Base-by-base conservation (phyloP, 2,329 filamentous ascomycete species). In the Bipolaris zeicola region DNA sequence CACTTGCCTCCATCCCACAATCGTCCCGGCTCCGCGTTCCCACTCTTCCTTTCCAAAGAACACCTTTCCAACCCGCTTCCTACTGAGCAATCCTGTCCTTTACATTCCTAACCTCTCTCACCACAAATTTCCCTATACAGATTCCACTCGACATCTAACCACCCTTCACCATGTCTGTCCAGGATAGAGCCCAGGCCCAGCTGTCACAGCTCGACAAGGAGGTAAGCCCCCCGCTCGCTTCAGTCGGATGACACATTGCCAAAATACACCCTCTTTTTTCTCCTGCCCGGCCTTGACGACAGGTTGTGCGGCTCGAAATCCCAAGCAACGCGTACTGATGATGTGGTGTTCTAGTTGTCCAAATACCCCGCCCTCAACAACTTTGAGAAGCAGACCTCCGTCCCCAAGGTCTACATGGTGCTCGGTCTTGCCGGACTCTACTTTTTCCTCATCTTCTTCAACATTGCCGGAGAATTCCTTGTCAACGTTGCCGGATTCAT, bases 401-500 rank as follows among this genome's bases (percentile, higher is more conserved):
- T 95, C 48, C 91, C 91, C 75, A 96, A 96, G 84, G 89, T 90
- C 72, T 95, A 96, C 77, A 89, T 87, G 65, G 84, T 90, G 73
- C 87, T 94, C 68, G 91, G 91, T 69, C 74, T 91, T 56, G 88
- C 79, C 58, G 87, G 87, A 49, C 85, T 93, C 65, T 96, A 96
- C 84, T 92, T 95, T 81, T 92, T 94, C 82, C 86, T 95, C 69
- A 91, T 95, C 80, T 87, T 95, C 81, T 92, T 96, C 84, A 96
- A 96, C 85, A 89, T 95, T 64, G 91, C 89, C 63, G 91, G 91
- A 69, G 90, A 93, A 80, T 89, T 95, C 73, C 83, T 96, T 68
- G 92, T 91, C 80, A 96, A 96, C 82, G 80, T 92, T 66, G 90
- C 91, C 66, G 91, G 91, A 61, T 95, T 95, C 76, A 80, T 90